Percentiles rank a stretch among this genome's conserved stretches.
These are phyloP conservation scores for Phyllosticta citribraziliensis DNA, from an alignment of 2,329 filamentous ascomycete species.

Conservation along the genomic window DNA sequence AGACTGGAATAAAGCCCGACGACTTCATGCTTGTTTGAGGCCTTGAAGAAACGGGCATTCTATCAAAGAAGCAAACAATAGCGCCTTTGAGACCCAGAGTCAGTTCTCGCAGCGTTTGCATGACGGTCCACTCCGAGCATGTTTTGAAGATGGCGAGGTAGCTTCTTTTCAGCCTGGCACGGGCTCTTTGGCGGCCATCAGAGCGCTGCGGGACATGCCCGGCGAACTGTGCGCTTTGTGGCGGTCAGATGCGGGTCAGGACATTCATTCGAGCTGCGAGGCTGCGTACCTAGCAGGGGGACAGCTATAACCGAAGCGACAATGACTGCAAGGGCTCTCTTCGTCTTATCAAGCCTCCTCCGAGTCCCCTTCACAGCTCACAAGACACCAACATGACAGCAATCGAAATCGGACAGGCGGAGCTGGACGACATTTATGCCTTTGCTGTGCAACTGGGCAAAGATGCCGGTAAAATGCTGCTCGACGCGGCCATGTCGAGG, in stretches of 20 bases:
- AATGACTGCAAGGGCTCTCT: not conserved
- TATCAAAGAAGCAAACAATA: not conserved
- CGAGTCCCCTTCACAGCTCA: not conserved
- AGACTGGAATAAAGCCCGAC: not conserved
- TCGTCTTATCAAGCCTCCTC: not conserved
- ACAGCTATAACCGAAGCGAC: not conserved
- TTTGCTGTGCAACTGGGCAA: conserved; percentile 64
- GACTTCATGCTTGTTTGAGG: not conserved
- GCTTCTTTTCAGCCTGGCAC: not conserved
- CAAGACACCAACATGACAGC: not conserved
- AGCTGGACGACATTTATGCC: conserved; percentile 42
- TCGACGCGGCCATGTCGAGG: conserved; percentile 51
- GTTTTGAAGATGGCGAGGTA: not conserved
- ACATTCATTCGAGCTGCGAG: not conserved
- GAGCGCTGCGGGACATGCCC: not conserved
- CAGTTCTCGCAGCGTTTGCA: not conserved
- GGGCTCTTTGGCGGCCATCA: not conserved
- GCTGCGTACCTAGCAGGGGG: not conserved
- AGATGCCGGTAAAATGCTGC: conserved; percentile 57
- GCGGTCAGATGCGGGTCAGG: not conserved
- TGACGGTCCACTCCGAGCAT: not conserved
- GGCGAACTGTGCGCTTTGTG: not conserved
- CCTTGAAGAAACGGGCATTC: not conserved
- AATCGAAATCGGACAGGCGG: not conserved
- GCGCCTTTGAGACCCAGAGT: not conserved